Conservation (phyloP, 345 rosid genomes). For the Salix brachista region DNA sequence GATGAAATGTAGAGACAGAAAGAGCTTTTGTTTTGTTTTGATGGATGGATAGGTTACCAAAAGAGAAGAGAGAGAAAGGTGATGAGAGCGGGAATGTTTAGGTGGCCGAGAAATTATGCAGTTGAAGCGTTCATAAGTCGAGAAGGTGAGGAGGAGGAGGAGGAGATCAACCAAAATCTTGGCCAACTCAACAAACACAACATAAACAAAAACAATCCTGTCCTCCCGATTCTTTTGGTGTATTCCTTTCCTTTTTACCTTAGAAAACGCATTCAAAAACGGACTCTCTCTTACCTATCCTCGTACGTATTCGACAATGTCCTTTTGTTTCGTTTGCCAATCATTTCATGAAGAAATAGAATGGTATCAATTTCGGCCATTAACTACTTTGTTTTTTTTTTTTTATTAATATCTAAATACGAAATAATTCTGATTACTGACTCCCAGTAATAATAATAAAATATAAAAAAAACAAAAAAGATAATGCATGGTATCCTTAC, state of each 20-base stretch:
- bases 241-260: not conserved
- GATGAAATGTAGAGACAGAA: not conserved
- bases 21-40: not conserved
- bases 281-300: not conserved
- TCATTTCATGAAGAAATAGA: no score
- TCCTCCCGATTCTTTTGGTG: slow-evolving; percentile 12
- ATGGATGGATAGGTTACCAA: not conserved
- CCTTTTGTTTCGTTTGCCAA: not conserved
- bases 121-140: not conserved
- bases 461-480: no score
- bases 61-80: slow-evolving; percentile 12
- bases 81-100: not conserved
- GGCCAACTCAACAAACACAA: slow-evolving; percentile 39
- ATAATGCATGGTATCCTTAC: no score
- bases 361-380: no score
- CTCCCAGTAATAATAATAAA: no score
- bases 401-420: no score
- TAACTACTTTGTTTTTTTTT: no score
- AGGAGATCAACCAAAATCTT: slow-evolving; percentile 28
- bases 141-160: not conserved
- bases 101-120: slow-evolving; percentile 40
- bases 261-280: not conserved
- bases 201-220: slow-evolving; percentile 8
- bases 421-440: no score
- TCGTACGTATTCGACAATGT: not conserved